Percentiles rank a stretch among this genome's conserved stretches.
Evolutionary conservation across 2,329 filamentous ascomycete genomes (phyloP).

Genomic region (Conoideocrella luteorostrata): DNA sequence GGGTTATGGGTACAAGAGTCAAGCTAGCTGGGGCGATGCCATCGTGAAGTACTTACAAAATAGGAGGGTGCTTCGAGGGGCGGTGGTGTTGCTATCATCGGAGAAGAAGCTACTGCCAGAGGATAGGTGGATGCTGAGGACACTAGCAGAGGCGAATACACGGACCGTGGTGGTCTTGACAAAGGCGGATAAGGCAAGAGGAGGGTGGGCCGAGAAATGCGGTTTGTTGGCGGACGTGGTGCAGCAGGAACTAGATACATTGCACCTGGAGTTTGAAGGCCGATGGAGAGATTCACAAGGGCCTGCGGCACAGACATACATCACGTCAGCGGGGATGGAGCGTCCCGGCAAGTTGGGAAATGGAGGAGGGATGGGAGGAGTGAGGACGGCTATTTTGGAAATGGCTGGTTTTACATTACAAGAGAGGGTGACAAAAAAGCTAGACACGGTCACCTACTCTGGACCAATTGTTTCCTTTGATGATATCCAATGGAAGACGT

Average conservation of each 20-base stretch:
- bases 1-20: conserved; percentile 42
- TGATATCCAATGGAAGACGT: conserved; percentile 29
- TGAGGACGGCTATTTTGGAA: conserved; percentile 32
- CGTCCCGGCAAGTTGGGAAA: conserved; percentile 23
- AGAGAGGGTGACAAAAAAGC: conserved; percentile 26
- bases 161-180: conserved; percentile 47
- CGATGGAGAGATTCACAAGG: conserved; percentile 23
- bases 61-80: conserved; percentile 42
- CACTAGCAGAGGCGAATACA: conserved; percentile 38
- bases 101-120: conserved; percentile 44
- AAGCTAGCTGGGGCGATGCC: conserved; percentile 44
- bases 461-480: conserved; percentile 33
- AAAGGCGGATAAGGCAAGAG: conserved; percentile 46
- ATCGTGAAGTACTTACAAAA: conserved; percentile 44
- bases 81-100: conserved; percentile 46
- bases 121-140: conserved; percentile 40
- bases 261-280: conserved; percentile 16
- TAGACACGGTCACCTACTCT: conserved; percentile 28
- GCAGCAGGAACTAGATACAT: conserved; percentile 19
- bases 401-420: conserved; percentile 30
- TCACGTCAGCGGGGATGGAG: conserved; percentile 32
- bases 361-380: conserved; percentile 33
- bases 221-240: conserved; percentile 19
- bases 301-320: conserved; percentile 24
- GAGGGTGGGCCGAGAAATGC: conserved; percentile 23